Percentiles rank a stretch among this genome's conserved stretches.
These are phyloP conservation scores for Astrocystis sublimbata DNA, from an alignment of 495 filamentous ascomycete genomes.

Conservation along the genomic window DNA sequence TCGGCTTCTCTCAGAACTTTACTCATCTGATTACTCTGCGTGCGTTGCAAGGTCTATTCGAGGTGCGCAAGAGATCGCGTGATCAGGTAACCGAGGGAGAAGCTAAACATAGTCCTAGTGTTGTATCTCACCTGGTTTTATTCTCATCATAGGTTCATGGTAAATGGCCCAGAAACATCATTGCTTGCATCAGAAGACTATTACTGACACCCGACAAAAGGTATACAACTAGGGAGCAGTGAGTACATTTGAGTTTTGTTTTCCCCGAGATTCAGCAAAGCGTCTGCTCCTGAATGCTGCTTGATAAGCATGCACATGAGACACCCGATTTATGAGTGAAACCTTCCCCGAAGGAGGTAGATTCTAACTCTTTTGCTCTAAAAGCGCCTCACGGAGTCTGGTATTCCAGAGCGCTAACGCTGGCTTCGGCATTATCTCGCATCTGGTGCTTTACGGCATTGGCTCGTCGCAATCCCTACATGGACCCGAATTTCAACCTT, in stretches of 20 bases:
- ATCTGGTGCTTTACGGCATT: constrained; percentile 41
- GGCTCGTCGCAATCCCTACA: constrained; percentile 31
- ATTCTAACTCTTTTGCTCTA: no score
- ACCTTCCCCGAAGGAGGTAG: no score
- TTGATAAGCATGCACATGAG: no score
- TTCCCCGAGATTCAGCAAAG: no score
- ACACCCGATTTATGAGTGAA: no score
- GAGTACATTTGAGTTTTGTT: no score
- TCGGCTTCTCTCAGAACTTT: constrained; percentile 38
- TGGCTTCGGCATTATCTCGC: constrained; percentile 41
- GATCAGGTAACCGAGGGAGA: background rate
- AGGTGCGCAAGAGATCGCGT: constrained; percentile 21
- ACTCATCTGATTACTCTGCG: constrained; percentile 34
- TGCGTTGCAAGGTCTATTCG: constrained; percentile 39
- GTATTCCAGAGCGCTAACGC: constrained; percentile 48
- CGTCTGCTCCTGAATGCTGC: no score
- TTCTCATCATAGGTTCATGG: constrained; percentile 34
- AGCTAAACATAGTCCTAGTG: constrained; percentile 21
- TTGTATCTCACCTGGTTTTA: constrained; percentile 43
- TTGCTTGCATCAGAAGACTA: constrained; percentile 28
- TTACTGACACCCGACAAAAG: constrained; percentile 31
- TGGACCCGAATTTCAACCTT: constrained; percentile 34
- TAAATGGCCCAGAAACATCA: background rate
- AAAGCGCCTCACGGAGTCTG: constrained; percentile 34
- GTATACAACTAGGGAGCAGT: constrained; percentile 43